Conservation (phyloP, 768 basidiomycete genomes). For the Lepiota venenata region DNA sequence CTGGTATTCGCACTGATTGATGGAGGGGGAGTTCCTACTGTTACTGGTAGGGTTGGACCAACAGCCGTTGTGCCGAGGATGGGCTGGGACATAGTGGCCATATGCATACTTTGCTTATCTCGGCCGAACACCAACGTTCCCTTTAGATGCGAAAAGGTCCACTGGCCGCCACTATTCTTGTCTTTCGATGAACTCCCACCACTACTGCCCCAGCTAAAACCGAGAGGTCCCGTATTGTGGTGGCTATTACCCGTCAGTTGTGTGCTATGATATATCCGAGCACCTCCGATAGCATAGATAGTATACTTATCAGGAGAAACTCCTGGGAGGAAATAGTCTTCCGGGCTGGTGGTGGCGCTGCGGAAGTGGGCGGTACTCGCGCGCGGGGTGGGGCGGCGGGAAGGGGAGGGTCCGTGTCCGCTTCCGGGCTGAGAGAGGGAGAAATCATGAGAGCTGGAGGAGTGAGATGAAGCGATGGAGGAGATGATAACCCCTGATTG, state of each 20-base stretch:
- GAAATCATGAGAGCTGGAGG: background rate
- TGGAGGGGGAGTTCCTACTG: slow-evolving; percentile 21
- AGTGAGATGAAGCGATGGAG: background rate
- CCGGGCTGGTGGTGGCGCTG: background rate
- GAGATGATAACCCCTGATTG: background rate
- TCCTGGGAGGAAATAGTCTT: slow-evolving; percentile 5
- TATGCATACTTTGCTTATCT: slow-evolving; percentile 22
- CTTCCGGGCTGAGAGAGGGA: background rate
- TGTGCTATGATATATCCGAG: slow-evolving; percentile 20
- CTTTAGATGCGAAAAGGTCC: slow-evolving; percentile 58
- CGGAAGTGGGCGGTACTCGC: background rate
- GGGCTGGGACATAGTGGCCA: slow-evolving; percentile 24
- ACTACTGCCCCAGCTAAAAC: background rate
- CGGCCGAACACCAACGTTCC: slow-evolving; percentile 58
- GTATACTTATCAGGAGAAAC: background rate
- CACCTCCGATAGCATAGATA: slow-evolving; percentile 12
- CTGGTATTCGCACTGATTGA: background rate
- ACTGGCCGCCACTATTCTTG: slow-evolving; percentile 36
- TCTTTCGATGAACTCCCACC: slow-evolving; percentile 9
- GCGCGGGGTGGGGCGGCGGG: background rate
- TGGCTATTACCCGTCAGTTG: slow-evolving; percentile 7
- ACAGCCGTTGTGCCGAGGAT: background rate
- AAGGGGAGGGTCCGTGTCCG: background rate
- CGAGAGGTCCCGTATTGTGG: background rate
- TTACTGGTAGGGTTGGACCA: slow-evolving; percentile 13